A percentile compares a stretch with the other conserved stretches of the same genome.
Conservation (phyloP, 306 rosid species). For the Quercus glauca region DNA sequence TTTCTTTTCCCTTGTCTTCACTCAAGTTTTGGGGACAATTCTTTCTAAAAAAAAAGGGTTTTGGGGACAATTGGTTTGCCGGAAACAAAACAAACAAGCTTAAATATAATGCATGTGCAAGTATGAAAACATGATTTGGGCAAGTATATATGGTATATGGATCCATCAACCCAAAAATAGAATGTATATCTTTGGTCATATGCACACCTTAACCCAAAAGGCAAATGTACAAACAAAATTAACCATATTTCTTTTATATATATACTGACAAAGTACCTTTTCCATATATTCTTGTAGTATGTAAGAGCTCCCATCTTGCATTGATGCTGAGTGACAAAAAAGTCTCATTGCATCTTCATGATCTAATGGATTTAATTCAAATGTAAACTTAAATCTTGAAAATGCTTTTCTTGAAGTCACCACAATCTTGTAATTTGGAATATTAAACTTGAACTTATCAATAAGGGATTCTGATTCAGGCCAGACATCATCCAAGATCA, state of each 20-base stretch:
- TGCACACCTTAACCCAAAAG: neutral
- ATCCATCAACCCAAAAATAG: no score
- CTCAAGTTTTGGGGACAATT: no score
- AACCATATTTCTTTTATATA: neutral
- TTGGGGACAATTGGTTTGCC: no score
- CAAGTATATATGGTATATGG: no score
- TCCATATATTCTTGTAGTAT: conserved; percentile 10
- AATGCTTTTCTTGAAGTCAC: conserved; percentile 35
- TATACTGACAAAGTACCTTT: conserved; percentile 3
- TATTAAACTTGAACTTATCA: conserved; percentile 6
- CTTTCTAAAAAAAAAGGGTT: no score
- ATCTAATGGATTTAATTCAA: conserved; percentile 8
- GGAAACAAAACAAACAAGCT: no score
- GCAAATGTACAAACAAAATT: neutral
- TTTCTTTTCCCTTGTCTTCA: no score
- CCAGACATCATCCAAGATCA: conserved; percentile 40
- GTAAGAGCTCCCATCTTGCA: neutral
- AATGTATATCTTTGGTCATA: no score
- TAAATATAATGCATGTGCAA: no score
- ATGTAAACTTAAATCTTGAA: conserved; percentile 3
- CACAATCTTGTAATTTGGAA: conserved; percentile 31
- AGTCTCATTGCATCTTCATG: conserved; percentile 23
- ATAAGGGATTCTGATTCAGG: conserved; percentile 12
- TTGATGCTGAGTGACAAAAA: conserved; percentile 21
- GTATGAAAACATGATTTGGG: no score